Evolutionary conservation across 2,329 filamentous ascomycete genomes (phyloP), one percentile per base, ranked within the genome.

Genomic region (Pseudopyricularia cyperi): DNA sequence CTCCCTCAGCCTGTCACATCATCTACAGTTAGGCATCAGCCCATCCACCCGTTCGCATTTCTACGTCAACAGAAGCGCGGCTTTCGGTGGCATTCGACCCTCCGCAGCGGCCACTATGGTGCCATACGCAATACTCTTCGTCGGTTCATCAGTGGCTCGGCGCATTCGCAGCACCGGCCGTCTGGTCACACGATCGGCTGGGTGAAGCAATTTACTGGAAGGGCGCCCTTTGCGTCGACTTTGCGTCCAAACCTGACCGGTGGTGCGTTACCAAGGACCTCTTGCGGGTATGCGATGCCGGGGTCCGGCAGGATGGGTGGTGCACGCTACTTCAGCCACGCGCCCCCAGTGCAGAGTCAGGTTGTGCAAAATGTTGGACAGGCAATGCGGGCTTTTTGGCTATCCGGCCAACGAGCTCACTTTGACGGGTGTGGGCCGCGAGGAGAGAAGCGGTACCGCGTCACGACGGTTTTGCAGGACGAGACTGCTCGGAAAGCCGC

Each of bases 301-400:
- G 87, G 87, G 30, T 79, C 82, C 49, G 84, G 48, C 5, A 42
- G 39, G 37, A 19, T 51, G 37, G 82, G 86, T 58, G 87, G 85
- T 46, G 81, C 83, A 24, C 79, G 91, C 58, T 91, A 91, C 71
- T 97, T 97, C 70, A 94, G 89, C 1, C 90, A 96, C 68, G 80
- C 82, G 1, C 89, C 91, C 1, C 85, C 87, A 9, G 80, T 84
- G 7, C 89, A 89, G 37, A 89, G 90, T 1, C 88, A 97, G 65
- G 89, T 97, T 47, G 80, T 97, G 50, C 86, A 93, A 66, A 95
- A 95, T 67, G 91, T 96, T n/a, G 95, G 89, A 12, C 83, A 89
- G 59, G 93, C 89, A 5, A 83, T 97, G 62, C 82, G 93, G 52
- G 90, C 89, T 12, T 96, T 98, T 68, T 85, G 88, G 69, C 75